These are phyloP conservation scores for Cymbopogon citratus DNA, from an alignment of 176 grass and related monocot species.

Conservation along the genomic window DNA sequence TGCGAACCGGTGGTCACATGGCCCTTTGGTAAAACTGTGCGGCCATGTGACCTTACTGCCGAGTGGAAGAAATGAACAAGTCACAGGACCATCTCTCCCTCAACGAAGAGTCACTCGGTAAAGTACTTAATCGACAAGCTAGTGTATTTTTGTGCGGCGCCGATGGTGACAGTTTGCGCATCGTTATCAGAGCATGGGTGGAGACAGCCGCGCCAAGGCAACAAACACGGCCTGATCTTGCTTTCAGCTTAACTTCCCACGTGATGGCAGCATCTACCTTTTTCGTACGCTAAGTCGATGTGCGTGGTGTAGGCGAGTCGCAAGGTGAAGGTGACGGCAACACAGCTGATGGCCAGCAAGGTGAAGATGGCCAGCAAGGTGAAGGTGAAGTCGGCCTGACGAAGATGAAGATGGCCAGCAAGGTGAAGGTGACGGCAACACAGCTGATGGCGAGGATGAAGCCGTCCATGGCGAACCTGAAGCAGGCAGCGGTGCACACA, in stretches of 20 bases:
- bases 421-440: neutral
- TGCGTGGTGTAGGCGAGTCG: neutral
- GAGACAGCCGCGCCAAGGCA: neutral
- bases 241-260: neutral
- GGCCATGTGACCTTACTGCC: neutral
- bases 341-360: too few species aligned
- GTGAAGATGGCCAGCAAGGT: too few species aligned
- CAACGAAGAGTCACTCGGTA: neutral
- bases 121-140: constrained; percentile 1
- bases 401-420: neutral
- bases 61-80: neutral
- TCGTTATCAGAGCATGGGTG: constrained; percentile 23
- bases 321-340: too few species aligned
- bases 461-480: too few species aligned
- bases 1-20: neutral
- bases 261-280: constrained; percentile 22
- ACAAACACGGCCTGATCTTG: constrained; percentile 1
- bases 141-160: neutral
- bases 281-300: neutral
- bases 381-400: too few species aligned
- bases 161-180: constrained; percentile 12
- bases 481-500: too few species aligned
- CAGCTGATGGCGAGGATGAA: too few species aligned
- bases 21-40: neutral
- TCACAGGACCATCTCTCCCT: neutral